phyloP scores from a whole-genome alignment of 768 basidiomycete genomes.

The Flagelloscypha sp. region DNA sequence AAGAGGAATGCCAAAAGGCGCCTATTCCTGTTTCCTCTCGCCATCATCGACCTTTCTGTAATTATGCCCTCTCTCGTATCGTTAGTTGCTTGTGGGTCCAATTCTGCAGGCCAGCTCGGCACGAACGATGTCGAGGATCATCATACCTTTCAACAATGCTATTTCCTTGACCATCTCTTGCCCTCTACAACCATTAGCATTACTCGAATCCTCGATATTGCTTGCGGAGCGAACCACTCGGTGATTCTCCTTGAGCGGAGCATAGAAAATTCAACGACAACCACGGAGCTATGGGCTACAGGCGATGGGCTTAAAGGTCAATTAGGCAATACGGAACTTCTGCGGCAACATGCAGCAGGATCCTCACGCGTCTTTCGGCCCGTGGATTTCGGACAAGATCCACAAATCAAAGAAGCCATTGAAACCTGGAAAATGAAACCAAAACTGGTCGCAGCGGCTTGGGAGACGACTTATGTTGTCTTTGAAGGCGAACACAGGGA shows the following conservation, averaged over 20 bases:
- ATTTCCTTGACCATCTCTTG: conserved; percentile 24
- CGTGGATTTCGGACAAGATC: no score
- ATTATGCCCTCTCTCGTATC: no score
- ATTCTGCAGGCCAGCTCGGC: conserved; percentile 45
- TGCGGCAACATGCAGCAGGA: no score
- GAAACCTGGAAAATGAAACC: no score
- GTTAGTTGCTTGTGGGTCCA: conserved; percentile 42
- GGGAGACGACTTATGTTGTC: conserved; percentile 80
- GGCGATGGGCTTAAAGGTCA: conserved; percentile 71
- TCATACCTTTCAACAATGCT: conserved; percentile 31
- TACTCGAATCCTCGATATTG: conserved; percentile 39
- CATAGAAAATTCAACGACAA: conserved; percentile 9
- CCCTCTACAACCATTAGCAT: conserved; percentile 18
- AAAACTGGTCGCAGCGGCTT: conserved; percentile 53
- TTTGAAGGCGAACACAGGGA: conserved; percentile 32
- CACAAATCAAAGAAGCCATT: no score
- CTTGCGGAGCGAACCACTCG: conserved; percentile 75
- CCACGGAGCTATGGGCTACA: conserved; percentile 56
- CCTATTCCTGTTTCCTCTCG: no score
- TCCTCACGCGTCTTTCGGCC: no score
- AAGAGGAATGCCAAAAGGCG: no score
- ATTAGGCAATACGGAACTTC: no score
- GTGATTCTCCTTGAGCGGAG: conserved; percentile 47
- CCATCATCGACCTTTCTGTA: no score
- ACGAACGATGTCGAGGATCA: conserved; percentile 39